Percentiles rank a stretch among this genome's conserved stretches.
phyloP scores from a whole-genome alignment of 805 yeast species.

The Huiozyma sinensis region DNA sequence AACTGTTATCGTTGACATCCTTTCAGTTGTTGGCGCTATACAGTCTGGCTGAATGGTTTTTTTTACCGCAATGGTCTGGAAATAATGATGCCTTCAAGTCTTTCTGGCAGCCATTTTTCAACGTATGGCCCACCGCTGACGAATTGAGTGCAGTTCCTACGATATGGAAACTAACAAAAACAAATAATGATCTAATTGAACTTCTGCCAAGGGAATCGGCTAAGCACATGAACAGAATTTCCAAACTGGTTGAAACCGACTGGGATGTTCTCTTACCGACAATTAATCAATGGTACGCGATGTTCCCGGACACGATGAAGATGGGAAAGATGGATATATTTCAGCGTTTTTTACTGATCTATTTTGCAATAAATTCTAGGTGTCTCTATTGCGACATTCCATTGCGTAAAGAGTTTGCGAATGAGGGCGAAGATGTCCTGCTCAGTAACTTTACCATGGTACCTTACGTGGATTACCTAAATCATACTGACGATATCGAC shows the following conservation, averaged over 20 bases:
- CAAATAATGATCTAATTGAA: conserved; percentile 18
- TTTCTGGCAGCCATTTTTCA: conserved; percentile 62
- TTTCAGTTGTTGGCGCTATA: conserved; percentile 50
- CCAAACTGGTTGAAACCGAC: conserved; percentile 36
- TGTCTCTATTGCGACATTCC: conserved; percentile 72
- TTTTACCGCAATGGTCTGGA: conserved; percentile 18
- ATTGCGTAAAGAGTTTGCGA: conserved; percentile 29
- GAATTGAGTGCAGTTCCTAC: conserved; percentile 54
- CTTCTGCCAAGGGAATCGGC: conserved; percentile 37
- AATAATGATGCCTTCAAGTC: conserved; percentile 21
- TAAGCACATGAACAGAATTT: conserved; percentile 33
- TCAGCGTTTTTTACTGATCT: conserved; percentile 46
- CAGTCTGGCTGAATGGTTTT: conserved; percentile 21
- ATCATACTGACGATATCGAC: conserved; percentile 43
- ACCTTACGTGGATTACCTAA: conserved; percentile 81
- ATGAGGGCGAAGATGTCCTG: conserved; percentile 20
- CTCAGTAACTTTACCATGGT: conserved; percentile 76
- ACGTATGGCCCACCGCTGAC: conserved; percentile 44
- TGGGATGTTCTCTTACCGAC: conserved; percentile 28
- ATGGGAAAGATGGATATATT: background rate
- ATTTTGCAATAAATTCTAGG: conserved; percentile 86
- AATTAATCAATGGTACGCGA: conserved; percentile 12
- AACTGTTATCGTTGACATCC: conserved; percentile 39
- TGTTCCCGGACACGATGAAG: conserved; percentile 1
- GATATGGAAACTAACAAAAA: conserved; percentile 35